Base-by-base conservation (phyloP, 441 rosid species). In the Populus hybrid region DNA sequence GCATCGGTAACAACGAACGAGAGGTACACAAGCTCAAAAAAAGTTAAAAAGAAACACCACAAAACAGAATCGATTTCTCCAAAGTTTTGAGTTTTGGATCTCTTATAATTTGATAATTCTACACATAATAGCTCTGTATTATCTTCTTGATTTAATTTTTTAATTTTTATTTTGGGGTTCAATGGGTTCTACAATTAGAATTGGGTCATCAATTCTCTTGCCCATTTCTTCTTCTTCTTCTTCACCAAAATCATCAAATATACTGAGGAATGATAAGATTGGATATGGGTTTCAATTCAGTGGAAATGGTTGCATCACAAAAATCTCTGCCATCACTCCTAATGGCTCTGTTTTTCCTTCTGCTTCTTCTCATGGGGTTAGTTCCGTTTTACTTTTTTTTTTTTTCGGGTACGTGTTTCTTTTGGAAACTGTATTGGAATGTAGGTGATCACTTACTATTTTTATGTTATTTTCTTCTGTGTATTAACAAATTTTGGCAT, bases 291-390 rank as follows among this genome's bases (percentile, higher is more conserved):
- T 82, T 72, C 79, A 68, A 70, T 79, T 57, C 57, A 38, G 34
- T 73, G 74, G 80, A 64, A 66, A 54, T 20, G 63, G 64, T 40
- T 69, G 67, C 72, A 28, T 59, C 8, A 38, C 68, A 30, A 30
- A 30, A 30, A 30, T 30, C 32, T 30, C 32, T 64, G 84, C 83
- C 11, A 40, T 78, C 78, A 40, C 71, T 34, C 82, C 87, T 68
- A 84, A 86, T 69, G 95, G 91, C 74, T 80, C 83, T 76, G 87
- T 82, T 83, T 81, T 86, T 61, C 14, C 57, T 24, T 73, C 88
- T 76, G 78, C 88, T 79, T 82, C 88, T 79, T 82, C 88, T 73
- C 81, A 73, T 68, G 89, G 82, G 92, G 93, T 90, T 76, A 77
- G 80, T 73, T 26, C 36, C 10, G 71, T 67, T 69, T 23, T 30